Base-by-base conservation (phyloP, 768 basidiomycete species). In the Sutorius australiensis region DNA sequence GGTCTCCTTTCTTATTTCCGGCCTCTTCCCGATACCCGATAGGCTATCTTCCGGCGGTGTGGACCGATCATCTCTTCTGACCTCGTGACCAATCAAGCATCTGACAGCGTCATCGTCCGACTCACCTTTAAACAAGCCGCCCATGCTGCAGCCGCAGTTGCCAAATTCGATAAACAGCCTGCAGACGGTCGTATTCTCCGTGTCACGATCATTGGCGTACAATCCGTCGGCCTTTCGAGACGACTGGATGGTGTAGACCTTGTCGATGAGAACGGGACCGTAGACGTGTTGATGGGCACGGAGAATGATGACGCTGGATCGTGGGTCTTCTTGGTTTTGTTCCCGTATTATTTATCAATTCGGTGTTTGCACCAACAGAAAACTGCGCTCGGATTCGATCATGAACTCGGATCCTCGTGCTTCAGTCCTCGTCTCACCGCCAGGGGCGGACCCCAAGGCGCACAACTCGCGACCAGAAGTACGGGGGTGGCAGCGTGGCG, bases 301-400 rank as follows among this genome's bases (percentile, higher is more conserved):
- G 61, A 24, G 24, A 4, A 60, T 7, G 71, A 67, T 13, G 70
- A 72, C 24, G 70, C 67, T n/a, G 77, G 77, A 50, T 85, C 86
- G 87, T 89, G 63, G 71, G 68, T 60, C 2, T 3, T 41, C 9
- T 16, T 6, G 27, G 9, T n/a, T 13, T 9, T 5, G 13, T 13
- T 0, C 21, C n/a, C 16, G 30, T 17, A 5, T 28, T 9, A 16
- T n/a, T 14, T 42, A 24, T 30, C 31, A n/a, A 19, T 11, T 11
- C 4, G 17, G 13, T 46, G 10, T 17, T 10, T 6, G 11, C n/a
- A 11, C 24, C 24, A 31, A 46, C 60, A 92, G 91, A 55, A 93
- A 92, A 80, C 77, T 94, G 77, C 87, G 91, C 48, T 92, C 91
- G 3, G 91, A 94, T 65, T 81, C 81, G 2, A 77, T 92, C 45